Percentiles rank a stretch among this genome's conserved stretches.
Conservation (phyloP, 2,329 filamentous ascomycete genomes). For the Periconia sp. region DNA sequence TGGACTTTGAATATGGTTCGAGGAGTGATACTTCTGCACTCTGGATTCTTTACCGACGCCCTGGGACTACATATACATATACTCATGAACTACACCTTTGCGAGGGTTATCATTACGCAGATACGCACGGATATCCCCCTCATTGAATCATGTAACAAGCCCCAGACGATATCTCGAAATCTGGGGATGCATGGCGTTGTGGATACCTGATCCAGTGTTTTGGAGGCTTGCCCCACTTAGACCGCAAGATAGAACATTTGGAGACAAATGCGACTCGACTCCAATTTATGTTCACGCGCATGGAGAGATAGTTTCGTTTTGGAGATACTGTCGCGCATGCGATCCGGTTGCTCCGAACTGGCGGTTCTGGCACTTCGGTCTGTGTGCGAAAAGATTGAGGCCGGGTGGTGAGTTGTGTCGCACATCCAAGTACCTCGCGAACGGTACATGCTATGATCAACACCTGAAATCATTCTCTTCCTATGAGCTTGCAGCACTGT, state of each 20-base stretch:
- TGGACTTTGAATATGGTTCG: not conserved
- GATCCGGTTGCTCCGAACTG: not conserved
- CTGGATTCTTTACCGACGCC: not conserved
- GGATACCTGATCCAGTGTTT: constrained; percentile 18
- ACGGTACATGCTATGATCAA: too few relatives aligned
- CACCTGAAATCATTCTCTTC: too few relatives aligned
- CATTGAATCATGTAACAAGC: not conserved
- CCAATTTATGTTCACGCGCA: not conserved
- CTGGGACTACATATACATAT: constrained; percentile 6
- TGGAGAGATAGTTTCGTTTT: not conserved
- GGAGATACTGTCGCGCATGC: not conserved
- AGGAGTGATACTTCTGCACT: not conserved
- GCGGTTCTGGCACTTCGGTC: too few relatives aligned
- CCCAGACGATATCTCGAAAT: constrained; percentile 15
- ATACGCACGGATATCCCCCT: constrained; percentile 1
- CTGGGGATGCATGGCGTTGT: constrained; percentile 21
- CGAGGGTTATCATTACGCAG: constrained; percentile 5
- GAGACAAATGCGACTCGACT: constrained; percentile 6
- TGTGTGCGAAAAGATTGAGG: too few relatives aligned
- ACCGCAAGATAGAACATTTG: constrained; percentile 12
- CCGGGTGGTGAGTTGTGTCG: too few relatives aligned
- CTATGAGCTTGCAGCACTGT: too few relatives aligned
- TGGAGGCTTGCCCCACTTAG: constrained; percentile 20
- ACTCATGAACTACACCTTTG: constrained; percentile 1
- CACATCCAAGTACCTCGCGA: too few relatives aligned